Evolutionary conservation across 2,329 filamentous ascomycete genomes (phyloP).

Genomic region (Neopestalotiopsis sp.): DNA sequence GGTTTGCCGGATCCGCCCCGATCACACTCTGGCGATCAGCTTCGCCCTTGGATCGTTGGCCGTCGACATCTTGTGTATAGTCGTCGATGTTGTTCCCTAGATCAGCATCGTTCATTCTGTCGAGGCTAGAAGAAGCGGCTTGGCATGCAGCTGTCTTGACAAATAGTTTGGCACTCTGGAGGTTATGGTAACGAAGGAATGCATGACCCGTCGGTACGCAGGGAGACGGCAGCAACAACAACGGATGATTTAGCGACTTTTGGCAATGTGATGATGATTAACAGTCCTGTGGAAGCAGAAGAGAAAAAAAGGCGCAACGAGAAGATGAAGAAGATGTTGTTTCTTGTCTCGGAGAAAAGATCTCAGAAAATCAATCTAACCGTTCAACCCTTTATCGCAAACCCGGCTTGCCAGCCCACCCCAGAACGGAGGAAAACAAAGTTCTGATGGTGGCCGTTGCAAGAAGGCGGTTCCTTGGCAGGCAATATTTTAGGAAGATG

Average conservation of each 20-base stretch:
- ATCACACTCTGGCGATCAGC: slow-evolving; percentile 36
- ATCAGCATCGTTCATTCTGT: slow-evolving; percentile 48
- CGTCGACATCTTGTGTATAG: slow-evolving; percentile 35
- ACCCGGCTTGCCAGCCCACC: neutral
- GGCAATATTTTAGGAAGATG: too few relatives aligned
- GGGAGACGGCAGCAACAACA: neutral
- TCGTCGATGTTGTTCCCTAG: slow-evolving; percentile 44
- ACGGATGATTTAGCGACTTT: neutral
- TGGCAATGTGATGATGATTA: too few relatives aligned
- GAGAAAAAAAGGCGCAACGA: neutral
- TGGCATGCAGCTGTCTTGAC: slow-evolving; percentile 3
- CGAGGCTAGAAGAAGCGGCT: slow-evolving; percentile 21
- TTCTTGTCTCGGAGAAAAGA: neutral
- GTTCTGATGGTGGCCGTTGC: neutral
- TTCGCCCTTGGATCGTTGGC: slow-evolving; percentile 23
- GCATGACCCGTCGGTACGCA: slow-evolving; percentile 12
- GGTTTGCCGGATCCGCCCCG: slow-evolving; percentile 43
- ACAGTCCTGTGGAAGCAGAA: neutral
- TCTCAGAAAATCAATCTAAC: neutral
- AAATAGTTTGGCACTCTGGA: slow-evolving; percentile 1
- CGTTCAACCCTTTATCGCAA: neutral
- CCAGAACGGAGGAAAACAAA: neutral
- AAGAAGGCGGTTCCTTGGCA: slow-evolving; percentile 8
- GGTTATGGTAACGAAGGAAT: neutral
- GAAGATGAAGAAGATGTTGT: neutral